Percentiles rank a stretch among this genome's conserved stretches.
Evolutionary conservation across 495 filamentous ascomycete species (phyloP).

Genomic region (Ramalina peruviana): DNA sequence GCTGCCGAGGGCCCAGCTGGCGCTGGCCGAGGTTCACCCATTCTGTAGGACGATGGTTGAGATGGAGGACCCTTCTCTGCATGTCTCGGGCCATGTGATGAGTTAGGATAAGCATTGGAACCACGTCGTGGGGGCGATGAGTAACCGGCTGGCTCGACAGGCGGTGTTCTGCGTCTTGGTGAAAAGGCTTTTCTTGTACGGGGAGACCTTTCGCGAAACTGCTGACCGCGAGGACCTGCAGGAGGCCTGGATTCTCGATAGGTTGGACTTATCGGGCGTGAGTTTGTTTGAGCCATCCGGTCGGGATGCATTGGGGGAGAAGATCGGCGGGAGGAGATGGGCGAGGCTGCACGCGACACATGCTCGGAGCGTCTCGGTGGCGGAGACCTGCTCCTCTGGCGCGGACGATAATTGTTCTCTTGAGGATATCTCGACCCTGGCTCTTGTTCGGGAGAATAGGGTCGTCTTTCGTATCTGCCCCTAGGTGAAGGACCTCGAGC

Average conservation of each 20-base stretch:
- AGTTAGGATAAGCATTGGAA: slow-evolving; percentile 3
- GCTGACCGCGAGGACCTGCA: slow-evolving; percentile 8
- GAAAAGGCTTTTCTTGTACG: slow-evolving; percentile 9
- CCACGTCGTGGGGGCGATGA: slow-evolving; percentile 8
- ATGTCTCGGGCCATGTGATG: slow-evolving; percentile 3
- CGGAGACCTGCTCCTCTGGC: slow-evolving; percentile 15
- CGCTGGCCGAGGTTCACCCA: slow-evolving; percentile 21
- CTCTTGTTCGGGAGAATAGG: slow-evolving; percentile 13
- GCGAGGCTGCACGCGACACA: slow-evolving; percentile 24
- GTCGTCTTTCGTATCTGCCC: slow-evolving; percentile 13
- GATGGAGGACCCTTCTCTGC: neutral
- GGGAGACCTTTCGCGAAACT: slow-evolving; percentile 12
- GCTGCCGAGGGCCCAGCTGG: slow-evolving; percentile 23
- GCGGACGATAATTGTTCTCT: slow-evolving; percentile 10
- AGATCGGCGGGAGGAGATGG: slow-evolving; percentile 27
- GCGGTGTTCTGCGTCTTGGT: slow-evolving; percentile 11
- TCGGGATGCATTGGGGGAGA: slow-evolving; percentile 24
- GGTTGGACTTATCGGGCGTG: slow-evolving; percentile 20
- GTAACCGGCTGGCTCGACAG: slow-evolving; percentile 7
- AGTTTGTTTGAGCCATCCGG: slow-evolving; percentile 12
- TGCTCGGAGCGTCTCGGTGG: slow-evolving; percentile 16
- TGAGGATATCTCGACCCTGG: slow-evolving; percentile 7
- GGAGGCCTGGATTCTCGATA: slow-evolving; percentile 4
- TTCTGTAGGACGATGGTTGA: slow-evolving; percentile 15
- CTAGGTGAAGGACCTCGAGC: slow-evolving; percentile 10